phyloP scores from a whole-genome alignment of 345 rosid species.

The Eucalyptus lansdowneana region DNA sequence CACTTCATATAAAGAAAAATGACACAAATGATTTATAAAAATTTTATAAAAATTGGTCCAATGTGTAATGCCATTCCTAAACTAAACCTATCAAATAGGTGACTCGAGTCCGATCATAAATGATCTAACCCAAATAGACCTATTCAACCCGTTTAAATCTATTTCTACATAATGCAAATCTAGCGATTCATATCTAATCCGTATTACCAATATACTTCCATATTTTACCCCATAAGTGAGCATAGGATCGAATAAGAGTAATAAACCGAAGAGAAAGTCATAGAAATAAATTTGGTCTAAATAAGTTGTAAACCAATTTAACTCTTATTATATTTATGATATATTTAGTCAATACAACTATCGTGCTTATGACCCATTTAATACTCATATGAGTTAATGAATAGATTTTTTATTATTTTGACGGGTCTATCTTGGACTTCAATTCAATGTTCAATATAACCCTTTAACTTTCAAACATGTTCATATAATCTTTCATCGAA shows the following conservation, averaged over 20 bases:
- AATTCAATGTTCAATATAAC: background rate
- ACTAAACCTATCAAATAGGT: accelerated
- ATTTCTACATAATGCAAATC: background rate
- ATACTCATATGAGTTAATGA: too few species aligned
- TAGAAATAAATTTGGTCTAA: accelerated
- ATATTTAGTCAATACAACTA: too few species aligned
- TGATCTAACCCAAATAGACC: too few species aligned
- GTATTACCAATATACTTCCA: too few species aligned
- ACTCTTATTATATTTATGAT: too few species aligned
- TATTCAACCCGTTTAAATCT: accelerated
- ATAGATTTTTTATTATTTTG: too few species aligned
- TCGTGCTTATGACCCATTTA: accelerated
- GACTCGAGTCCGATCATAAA: accelerated
- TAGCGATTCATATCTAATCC: background rate
- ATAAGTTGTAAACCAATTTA: too few species aligned
- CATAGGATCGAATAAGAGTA: accelerated
- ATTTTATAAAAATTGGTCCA: accelerated
- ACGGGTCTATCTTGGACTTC: too few species aligned
- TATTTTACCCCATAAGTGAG: too few species aligned
- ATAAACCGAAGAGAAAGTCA: too few species aligned
- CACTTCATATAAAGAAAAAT: background rate
- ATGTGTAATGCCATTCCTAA: background rate
- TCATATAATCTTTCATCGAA: background rate
- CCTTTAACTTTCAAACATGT: background rate
- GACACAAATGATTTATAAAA: accelerated